Base-by-base conservation (phyloP, 768 basidiomycete species). In the Amanita thiersii region DNA sequence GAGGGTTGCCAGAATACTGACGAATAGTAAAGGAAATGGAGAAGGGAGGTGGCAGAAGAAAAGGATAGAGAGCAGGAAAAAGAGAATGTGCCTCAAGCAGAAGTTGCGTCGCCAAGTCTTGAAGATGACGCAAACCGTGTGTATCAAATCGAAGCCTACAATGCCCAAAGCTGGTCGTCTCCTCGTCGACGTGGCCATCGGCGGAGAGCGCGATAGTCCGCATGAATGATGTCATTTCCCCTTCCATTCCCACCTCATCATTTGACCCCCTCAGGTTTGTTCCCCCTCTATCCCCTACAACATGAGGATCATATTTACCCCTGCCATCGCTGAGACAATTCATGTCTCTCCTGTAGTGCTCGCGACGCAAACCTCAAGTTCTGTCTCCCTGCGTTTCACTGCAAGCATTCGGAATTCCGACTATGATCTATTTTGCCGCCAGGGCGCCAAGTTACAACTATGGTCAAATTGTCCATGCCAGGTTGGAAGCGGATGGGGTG, bases 231-330 rank as follows among this genome's bases (percentile, higher is more conserved):
- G 50, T n/a, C n/a, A n/a, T n/a, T n/a, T n/a, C n/a, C n/a, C n/a
- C n/a, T n/a, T n/a, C n/a, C n/a, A n/a, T n/a, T n/a, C n/a, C n/a
- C n/a, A n/a, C n/a, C n/a, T n/a, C n/a, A n/a, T n/a, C n/a, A n/a
- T n/a, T n/a, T n/a, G n/a, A n/a, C n/a, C n/a, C n/a, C n/a, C n/a
- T n/a, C n/a, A n/a, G n/a, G n/a, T n/a, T n/a, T n/a, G n/a, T n/a
- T n/a, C 37, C 21, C 17, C 31, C 26, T 24, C 43, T 15, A 30
- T 20, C 39, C 18, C 15, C 28, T 3, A 40, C 24, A 26, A 37
- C 44, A 70, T 68, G 69, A 36, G 47, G 30, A 59, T 70, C 35
- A 44, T 36, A 3, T 72, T 73, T 52, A 56, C 45, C 35, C 70
- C 69, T 28, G 51, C 65, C 10, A 53, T 73, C 17, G 61, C 57